Evolutionary conservation across 495 filamentous ascomycete genomes (phyloP).

Genomic region (Talaromyces liani): DNA sequence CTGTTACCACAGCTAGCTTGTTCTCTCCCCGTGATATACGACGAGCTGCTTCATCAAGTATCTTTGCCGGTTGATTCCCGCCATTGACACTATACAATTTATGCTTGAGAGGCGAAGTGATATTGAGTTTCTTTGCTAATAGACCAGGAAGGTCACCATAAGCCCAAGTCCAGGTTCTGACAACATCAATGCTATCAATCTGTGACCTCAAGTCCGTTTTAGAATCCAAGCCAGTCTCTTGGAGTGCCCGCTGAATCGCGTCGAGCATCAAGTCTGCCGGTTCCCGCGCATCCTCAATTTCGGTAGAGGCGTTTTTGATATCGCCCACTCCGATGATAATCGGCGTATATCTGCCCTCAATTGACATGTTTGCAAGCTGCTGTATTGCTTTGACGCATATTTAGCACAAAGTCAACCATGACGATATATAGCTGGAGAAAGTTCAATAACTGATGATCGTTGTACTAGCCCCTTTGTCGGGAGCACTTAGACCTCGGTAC

Average conservation of each 20-base stretch:
- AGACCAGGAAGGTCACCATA: conserved; percentile 44
- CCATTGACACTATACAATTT: conserved; percentile 42
- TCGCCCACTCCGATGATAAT: conserved; percentile 49
- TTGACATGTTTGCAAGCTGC: background rate
- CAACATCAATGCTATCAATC: conserved; percentile 47
- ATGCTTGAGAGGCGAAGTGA: conserved; percentile 23
- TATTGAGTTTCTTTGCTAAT: conserved; percentile 29
- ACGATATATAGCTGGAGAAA: background rate
- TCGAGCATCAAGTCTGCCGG: conserved; percentile 44
- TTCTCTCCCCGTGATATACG: conserved; percentile 36
- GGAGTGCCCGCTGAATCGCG: conserved; percentile 35
- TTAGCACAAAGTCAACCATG: background rate
- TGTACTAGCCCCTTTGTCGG: background rate
- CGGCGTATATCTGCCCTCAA: conserved; percentile 16
- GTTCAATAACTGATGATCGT: background rate
- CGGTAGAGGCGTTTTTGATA: conserved; percentile 39
- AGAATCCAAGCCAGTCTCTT: conserved; percentile 27
- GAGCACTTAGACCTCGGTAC: background rate
- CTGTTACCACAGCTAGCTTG: conserved; percentile 44
- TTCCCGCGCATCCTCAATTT: conserved; percentile 44
- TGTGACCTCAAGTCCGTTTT: conserved; percentile 23
- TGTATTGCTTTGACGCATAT: background rate
- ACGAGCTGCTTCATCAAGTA: conserved; percentile 50
- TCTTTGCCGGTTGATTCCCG: conserved; percentile 43
- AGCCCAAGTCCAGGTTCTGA: conserved; percentile 52